phyloP scores from a whole-genome alignment of 306 rosid species.

The Glycine tomentella region DNA sequence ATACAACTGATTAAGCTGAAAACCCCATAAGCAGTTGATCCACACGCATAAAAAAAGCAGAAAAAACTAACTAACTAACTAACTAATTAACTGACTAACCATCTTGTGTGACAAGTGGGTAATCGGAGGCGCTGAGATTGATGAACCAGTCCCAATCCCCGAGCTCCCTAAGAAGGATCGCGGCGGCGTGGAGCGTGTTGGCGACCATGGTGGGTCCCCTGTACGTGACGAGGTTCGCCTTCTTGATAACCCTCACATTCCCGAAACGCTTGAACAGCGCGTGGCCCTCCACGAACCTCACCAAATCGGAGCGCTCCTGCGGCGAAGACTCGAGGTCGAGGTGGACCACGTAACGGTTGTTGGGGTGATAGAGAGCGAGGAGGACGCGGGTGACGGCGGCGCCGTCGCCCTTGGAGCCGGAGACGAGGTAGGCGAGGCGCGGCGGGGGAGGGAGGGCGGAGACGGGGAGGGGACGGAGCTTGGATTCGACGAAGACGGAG shows the following conservation, averaged over 20 bases:
- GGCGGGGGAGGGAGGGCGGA: constrained; percentile 83
- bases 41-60: too few relatives aligned
- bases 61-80: too few relatives aligned
- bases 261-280: constrained; percentile 57
- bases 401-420: constrained; percentile 91
- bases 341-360: constrained; percentile 78
- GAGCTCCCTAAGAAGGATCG: constrained; percentile 74
- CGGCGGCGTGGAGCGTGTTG: constrained; percentile 95
- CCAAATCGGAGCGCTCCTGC: constrained; percentile 84
- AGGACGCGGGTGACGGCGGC: constrained; percentile 68
- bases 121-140: constrained; percentile 96
- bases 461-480: constrained; percentile 69
- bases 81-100: constrained; percentile 57
- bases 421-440: constrained; percentile 81
- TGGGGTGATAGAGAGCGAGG: constrained; percentile 84
- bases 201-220: constrained; percentile 99
- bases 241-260: constrained; percentile 77
- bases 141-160: constrained; percentile 99
- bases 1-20: too few relatives aligned
- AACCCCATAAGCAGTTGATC: too few relatives aligned
- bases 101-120: constrained; percentile 95
- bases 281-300: constrained; percentile 60
- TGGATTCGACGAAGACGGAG: constrained; percentile 85
- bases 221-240: constrained; percentile 92
- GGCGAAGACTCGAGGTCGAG: constrained; percentile 83